phyloP scores from a whole-genome alignment of 2,329 filamentous ascomycete genomes.

The Fusarium sp. region DNA sequence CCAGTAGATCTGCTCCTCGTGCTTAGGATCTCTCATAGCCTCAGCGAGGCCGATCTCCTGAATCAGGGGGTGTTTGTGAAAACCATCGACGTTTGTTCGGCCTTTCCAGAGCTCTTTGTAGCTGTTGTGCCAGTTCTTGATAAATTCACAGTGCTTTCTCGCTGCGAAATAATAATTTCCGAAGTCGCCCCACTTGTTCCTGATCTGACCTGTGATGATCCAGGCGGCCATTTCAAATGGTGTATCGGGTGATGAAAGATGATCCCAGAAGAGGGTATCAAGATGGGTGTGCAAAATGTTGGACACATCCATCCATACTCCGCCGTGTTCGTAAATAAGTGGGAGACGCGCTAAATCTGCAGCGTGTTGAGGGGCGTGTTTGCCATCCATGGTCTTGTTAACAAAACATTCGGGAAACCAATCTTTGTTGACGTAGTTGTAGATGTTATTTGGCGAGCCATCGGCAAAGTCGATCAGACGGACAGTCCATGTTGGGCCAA shows the following conservation, averaged over 20 bases:
- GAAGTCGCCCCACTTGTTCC: constrained; percentile 51
- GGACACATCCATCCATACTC: constrained; percentile 58
- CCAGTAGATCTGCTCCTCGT: constrained; percentile 31
- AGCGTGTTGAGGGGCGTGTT: constrained; percentile 56
- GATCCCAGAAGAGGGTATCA: constrained; percentile 58
- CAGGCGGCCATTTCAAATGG: constrained; percentile 53
- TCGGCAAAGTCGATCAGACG: constrained; percentile 54
- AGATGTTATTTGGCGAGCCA: constrained; percentile 53
- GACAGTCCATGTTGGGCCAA: constrained; percentile 56
- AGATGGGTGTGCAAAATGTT: constrained; percentile 56
- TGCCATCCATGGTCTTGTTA: constrained; percentile 55
- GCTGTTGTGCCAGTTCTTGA: constrained; percentile 57
- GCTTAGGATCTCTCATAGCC: constrained; percentile 37
- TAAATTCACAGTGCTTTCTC: constrained; percentile 56
- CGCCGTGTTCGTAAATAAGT: constrained; percentile 55
- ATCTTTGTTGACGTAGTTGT: constrained; percentile 50
- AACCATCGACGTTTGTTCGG: constrained; percentile 50
- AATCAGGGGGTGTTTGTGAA: constrained; percentile 48
- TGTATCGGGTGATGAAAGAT: constrained; percentile 51
- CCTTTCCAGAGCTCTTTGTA: constrained; percentile 54
- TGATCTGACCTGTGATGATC: constrained; percentile 51
- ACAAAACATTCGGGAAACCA: constrained; percentile 45
- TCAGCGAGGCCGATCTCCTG: constrained; percentile 50
- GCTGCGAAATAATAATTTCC: constrained; percentile 58
- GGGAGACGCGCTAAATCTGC: constrained; percentile 61